These are phyloP conservation scores for Metschnikowia lunata DNA, from an alignment of 805 yeast species.

Conservation along the genomic window DNA sequence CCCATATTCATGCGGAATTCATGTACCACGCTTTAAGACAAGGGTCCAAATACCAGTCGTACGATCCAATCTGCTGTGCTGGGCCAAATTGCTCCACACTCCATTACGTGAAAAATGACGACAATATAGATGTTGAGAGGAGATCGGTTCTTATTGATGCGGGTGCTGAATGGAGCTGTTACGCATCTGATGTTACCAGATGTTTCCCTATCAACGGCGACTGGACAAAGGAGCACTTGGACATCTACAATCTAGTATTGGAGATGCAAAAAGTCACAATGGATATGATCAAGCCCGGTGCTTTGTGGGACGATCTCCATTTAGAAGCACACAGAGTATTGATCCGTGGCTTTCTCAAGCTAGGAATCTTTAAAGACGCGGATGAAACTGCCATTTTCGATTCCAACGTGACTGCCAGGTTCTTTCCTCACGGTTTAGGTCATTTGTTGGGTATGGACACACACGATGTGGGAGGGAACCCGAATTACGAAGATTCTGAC, in stretches of 20 bases:
- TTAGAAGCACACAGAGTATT: slow-evolving; percentile 72
- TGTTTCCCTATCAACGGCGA: slow-evolving; percentile 90
- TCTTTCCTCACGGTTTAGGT: slow-evolving; percentile 95
- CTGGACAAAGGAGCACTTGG: slow-evolving; percentile 84
- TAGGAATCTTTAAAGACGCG: slow-evolving; percentile 71
- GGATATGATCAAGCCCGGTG: slow-evolving; percentile 76
- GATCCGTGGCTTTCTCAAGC: slow-evolving; percentile 60
- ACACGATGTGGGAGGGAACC: slow-evolving; percentile 89
- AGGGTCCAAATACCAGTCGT: slow-evolving; percentile 84
- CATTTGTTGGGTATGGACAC: slow-evolving; percentile 93
- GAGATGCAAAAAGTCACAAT: slow-evolving; percentile 78
- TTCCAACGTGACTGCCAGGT: slow-evolving; percentile 68
- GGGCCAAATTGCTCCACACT: slow-evolving; percentile 89
- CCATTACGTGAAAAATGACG: slow-evolving; percentile 83
- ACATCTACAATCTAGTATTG: slow-evolving; percentile 70
- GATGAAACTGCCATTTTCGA: slow-evolving; percentile 62
- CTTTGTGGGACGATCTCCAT: slow-evolving; percentile 81
- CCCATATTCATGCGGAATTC: slow-evolving; percentile 94
- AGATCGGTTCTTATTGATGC: slow-evolving; percentile 84
- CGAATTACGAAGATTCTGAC: slow-evolving; percentile 82
- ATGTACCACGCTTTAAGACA: slow-evolving; percentile 89
- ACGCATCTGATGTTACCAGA: slow-evolving; percentile 91
- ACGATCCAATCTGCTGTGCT: slow-evolving; percentile 94
- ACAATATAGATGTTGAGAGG: slow-evolving; percentile 46
- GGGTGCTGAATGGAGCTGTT: slow-evolving; percentile 95